Base-by-base conservation (phyloP, 768 basidiomycete species). In the Lactarius hatsudake region DNA sequence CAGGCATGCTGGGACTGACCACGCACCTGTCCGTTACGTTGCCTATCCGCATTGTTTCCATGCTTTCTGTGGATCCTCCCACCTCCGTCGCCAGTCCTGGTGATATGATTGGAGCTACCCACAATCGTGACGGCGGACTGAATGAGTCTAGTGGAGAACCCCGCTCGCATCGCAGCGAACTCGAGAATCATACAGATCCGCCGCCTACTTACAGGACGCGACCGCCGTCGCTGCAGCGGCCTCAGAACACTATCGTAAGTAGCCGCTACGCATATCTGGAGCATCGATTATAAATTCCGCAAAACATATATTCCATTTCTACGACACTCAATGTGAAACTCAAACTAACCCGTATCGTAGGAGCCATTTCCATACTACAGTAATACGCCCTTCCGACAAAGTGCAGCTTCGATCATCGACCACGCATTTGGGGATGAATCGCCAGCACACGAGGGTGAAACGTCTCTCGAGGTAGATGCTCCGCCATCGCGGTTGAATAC, bases 11-110 rank as follows among this genome's bases (percentile, higher is more conserved):
- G n/a, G 70, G 70, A 32, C 76, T 88, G 28, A 79, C 83, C 2
- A 80, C 88, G 12, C 87, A 91, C 63, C 79, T 93, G 36, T 81
- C 84, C 63, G 89, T 89, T 66, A 85, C 85, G 26, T 75, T 95
- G 10, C 94, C 94, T 0, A 78, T 94, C 70, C 82, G 83, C 20
- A 85, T 96, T 72, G 81, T 94, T 78, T 94, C 89, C 74, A 91
- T 93, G 77, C 77, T 94, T 34, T 95, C 94, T 15, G 80, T 97
- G 69, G 93, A 96, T 75, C 91, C 93, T 26, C 89, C 89, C 15
- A 87, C 88, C 43, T 78, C 74, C 51, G 73, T 70, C 43, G 71
- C 75, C 55, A 26, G 45, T 23, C 68, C 63, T 7, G 26, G 40
- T 20, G 54, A 66, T 28, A 28, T 43, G 10, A 17, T 45, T 34